Conservation (phyloP, 2,329 filamentous ascomycete genomes). For the Cercospora janseana region DNA sequence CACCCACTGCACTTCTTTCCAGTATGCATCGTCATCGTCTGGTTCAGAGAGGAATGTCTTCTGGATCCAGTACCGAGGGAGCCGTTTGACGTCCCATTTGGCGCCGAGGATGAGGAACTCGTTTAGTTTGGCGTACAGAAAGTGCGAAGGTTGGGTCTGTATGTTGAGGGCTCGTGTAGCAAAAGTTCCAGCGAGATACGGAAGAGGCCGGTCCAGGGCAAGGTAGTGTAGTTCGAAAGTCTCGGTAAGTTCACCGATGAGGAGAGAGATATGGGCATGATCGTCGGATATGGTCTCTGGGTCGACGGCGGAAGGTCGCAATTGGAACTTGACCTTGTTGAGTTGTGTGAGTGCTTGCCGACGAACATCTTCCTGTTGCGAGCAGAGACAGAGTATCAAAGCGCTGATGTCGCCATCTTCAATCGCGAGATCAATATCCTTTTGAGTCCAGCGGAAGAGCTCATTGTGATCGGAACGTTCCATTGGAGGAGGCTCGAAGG, state of each 20-base stretch:
- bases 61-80: slow-evolving; percentile 61
- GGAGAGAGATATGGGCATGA: slow-evolving; percentile 72
- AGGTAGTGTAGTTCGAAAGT: slow-evolving; percentile 55
- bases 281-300: slow-evolving; percentile 65
- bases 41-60: slow-evolving; percentile 73
- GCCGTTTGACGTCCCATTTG: slow-evolving; percentile 62
- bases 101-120: slow-evolving; percentile 76
- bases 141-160: slow-evolving; percentile 72
- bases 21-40: slow-evolving; percentile 68
- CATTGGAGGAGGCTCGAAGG: slow-evolving; percentile 40
- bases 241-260: slow-evolving; percentile 77
- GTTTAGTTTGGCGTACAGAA: slow-evolving; percentile 83
- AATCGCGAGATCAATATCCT: slow-evolving; percentile 73
- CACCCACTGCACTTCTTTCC: slow-evolving; percentile 72
- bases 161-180: slow-evolving; percentile 68
- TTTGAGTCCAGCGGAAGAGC: slow-evolving; percentile 66
- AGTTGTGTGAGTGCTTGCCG: slow-evolving; percentile 72
- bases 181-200: slow-evolving; percentile 74
- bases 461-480: slow-evolving; percentile 48
- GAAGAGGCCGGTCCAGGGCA: slow-evolving; percentile 51
- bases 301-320: slow-evolving; percentile 44
- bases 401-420: slow-evolving; percentile 71
- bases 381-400: slow-evolving; percentile 73
- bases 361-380: slow-evolving; percentile 70
- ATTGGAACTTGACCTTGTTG: slow-evolving; percentile 57